A percentile compares a stretch with the other conserved stretches of the same genome.
phyloP scores from a whole-genome alignment of 768 basidiomycete species.

The Trametes cingulata region DNA sequence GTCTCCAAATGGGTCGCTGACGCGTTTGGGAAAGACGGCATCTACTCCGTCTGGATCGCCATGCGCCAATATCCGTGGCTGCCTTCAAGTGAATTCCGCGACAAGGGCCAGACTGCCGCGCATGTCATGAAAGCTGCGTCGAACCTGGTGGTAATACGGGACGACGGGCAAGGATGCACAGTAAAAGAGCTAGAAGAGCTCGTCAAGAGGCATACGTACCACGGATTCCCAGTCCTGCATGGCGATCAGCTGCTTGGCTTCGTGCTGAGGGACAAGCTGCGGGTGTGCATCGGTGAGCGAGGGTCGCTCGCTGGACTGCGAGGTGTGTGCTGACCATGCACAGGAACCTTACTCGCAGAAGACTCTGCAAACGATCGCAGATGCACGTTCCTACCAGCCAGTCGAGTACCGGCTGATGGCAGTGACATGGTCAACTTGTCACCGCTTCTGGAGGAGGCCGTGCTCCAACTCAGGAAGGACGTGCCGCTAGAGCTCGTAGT shows the following conservation, averaged over 20 bases:
- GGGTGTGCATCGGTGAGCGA: constrained; percentile 36
- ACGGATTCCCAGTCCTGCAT: constrained; percentile 67
- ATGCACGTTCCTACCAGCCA: constrained; percentile 25
- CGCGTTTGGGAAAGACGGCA: constrained; percentile 66
- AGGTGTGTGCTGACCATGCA: background rate
- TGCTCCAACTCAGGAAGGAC: constrained; percentile 66
- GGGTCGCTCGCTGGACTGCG: background rate
- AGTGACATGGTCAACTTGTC: constrained; percentile 34
- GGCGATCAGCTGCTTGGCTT: constrained; percentile 57
- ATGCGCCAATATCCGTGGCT: constrained; percentile 74
- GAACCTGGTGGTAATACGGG: constrained; percentile 53
- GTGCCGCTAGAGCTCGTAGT: constrained; percentile 72
- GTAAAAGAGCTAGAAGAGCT: constrained; percentile 50
- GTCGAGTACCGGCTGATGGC: constrained; percentile 2
- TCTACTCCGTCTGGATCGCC: constrained; percentile 73
- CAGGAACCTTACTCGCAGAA: constrained; percentile 29
- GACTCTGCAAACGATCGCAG: constrained; percentile 18
- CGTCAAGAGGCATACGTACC: constrained; percentile 47
- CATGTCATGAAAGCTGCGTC: constrained; percentile 58
- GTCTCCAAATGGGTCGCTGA: constrained; percentile 77
- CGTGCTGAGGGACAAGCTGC: constrained; percentile 57
- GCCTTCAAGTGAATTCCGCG: constrained; percentile 62
- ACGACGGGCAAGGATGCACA: constrained; percentile 38
- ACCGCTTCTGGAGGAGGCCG: constrained; percentile 42
- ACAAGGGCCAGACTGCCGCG: constrained; percentile 62